These are phyloP conservation scores for Smallanthus sonchifolius DNA, from an alignment of 129 eudicot species.

Conservation along the genomic window DNA sequence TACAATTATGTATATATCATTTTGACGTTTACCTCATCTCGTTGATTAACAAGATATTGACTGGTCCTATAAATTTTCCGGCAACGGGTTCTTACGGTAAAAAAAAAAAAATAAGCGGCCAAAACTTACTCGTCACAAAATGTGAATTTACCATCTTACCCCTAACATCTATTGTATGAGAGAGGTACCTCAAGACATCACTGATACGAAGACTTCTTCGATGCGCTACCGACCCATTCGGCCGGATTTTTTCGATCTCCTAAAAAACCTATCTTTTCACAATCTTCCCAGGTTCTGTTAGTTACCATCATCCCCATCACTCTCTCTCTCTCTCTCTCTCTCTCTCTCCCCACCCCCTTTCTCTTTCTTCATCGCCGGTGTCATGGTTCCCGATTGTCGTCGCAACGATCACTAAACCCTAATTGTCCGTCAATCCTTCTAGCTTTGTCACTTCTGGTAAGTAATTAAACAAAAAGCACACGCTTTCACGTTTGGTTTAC, in stretches of 20 bases:
- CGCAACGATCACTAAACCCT: constrained; percentile 29
- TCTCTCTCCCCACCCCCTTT: background rate
- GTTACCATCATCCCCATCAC: constrained; percentile 4
- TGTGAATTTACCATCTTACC: background rate
- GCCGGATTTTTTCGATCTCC: constrained; percentile 31
- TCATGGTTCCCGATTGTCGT: constrained; percentile 28
- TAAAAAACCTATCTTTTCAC: constrained; percentile 34
- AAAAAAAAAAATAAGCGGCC: too few species aligned
- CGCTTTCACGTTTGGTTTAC: background rate
- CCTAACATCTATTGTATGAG: background rate
- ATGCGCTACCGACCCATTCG: constrained; percentile 39
- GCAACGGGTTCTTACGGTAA: too few species aligned
- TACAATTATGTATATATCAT: too few species aligned
- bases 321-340: background rate
- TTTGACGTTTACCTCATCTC: too few species aligned
- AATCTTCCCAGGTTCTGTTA: constrained; percentile 11
- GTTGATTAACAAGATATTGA: too few species aligned
- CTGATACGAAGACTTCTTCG: constrained; percentile 28
- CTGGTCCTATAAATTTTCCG: too few species aligned
- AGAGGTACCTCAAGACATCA: background rate
- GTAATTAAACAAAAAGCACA: constrained; percentile 16
- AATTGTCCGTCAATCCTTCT: background rate
- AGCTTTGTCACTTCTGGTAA: constrained; percentile 28
- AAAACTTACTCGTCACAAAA: too few species aligned
- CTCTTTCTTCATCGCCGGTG: background rate